Base-by-base conservation (phyloP, 495 filamentous ascomycete species). In the Ascodesmis nigricans region DNA sequence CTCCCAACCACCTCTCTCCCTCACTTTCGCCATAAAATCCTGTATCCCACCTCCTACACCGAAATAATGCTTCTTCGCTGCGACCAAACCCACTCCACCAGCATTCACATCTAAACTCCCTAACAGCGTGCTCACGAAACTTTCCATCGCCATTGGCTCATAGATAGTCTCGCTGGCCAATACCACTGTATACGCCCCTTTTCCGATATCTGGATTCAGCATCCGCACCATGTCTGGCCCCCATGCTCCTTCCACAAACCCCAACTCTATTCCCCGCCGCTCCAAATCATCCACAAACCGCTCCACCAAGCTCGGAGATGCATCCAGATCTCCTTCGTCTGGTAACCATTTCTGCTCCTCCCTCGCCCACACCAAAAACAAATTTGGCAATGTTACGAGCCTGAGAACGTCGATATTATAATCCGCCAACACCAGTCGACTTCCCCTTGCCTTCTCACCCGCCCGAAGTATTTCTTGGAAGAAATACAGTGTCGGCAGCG, bases 101-200 rank as follows among this genome's bases (percentile, higher is more conserved):
- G 41, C 54, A n/a, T 27, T 27, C 2, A 43, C 52, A 18, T 32
- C 39, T 7, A 53, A 36, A 3, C 42, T 55, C 20, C 54, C 58
- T 30, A 80, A 50, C 21, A 95, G 55, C 3, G 75, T 75, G 36
- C 73, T 64, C 8, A 74, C 69, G 56, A 97, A 97, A 2, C 69
- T 60, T 7, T 44, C 50, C 29, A 91, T 60, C 1, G 77, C 75
- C 29, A 66, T 59, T 0, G 79, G 81, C 0, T 78, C 83, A 56
- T 97, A 97, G 24, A 97, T 93, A 4, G 87, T 97, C 56, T 97
- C 87, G 13, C 81, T 82, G 0, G 78, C 87, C 18, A 95, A 59
- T 8, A 91, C 56, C 14, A 87, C 54, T 42, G 27, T 46, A 28
- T 42, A 48, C 5, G 28, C 27, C 5, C 29, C 29, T n/a, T n/a